These are phyloP conservation scores for Diaporthe velutina DNA, from an alignment of 2,329 filamentous ascomycete genomes.

Conservation along the genomic window DNA sequence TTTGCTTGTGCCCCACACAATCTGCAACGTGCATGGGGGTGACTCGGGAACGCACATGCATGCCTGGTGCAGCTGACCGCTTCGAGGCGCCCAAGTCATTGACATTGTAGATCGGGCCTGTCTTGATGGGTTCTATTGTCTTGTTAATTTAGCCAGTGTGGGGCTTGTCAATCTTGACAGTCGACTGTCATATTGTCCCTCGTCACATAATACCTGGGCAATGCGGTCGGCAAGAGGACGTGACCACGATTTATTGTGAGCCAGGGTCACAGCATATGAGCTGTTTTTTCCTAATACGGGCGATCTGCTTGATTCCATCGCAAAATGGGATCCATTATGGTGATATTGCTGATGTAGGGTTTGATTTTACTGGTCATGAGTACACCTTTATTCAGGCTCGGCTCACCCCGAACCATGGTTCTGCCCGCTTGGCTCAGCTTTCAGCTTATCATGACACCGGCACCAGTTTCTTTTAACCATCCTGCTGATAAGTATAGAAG, in stretches of 20 bases:
- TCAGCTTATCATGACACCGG: background rate
- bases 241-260: background rate
- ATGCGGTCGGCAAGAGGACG: background rate
- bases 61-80: background rate
- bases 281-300: background rate
- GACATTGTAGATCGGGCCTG: background rate
- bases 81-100: background rate
- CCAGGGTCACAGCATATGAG: background rate
- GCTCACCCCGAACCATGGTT: background rate
- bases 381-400: background rate
- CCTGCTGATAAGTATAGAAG: background rate
- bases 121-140: background rate
- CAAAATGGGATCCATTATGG: background rate
- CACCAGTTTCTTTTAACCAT: background rate
- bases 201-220: too few relatives aligned
- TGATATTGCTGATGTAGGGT: background rate
- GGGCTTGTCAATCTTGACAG: background rate
- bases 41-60: constrained; percentile 22
- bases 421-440: background rate
- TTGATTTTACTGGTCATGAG: too few relatives aligned
- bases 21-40: constrained; percentile 10
- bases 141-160: background rate
- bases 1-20: constrained; percentile 24
- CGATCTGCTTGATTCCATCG: background rate
- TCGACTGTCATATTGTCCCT: background rate